Base-by-base conservation (phyloP, 495 filamentous ascomycete species). In the Astrothelium subdiscretum region DNA sequence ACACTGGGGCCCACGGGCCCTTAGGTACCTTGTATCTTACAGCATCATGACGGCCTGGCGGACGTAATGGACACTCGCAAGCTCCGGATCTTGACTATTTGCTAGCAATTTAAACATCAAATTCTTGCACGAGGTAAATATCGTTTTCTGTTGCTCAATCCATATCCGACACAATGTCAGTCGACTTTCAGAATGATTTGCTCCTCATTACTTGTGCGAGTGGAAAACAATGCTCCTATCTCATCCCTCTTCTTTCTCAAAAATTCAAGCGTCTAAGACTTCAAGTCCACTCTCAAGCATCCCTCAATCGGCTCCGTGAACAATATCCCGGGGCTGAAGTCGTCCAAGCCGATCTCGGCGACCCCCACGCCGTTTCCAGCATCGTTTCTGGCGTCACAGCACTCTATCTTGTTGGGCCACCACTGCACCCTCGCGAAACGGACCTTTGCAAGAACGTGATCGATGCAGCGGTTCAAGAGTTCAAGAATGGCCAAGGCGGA, bases 371-470 rank as follows among this genome's bases (percentile, higher is more conserved):
- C 27, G 67, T 62, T 52, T n/a, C 60, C 32, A 52, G 54, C 20
- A 61, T 74, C 2, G 38, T 72, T 6, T 57, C 63, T 60, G 63
- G 63, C 32, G 66, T 62, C 1, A 68, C 63, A 4, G 54, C 62
- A 3, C 68, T 67, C 26, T 67, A 62, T 51, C 71, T 68, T 58
- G 62, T 68, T 29, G 62, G 62, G 31, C 65, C 67, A 22, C 48
- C 54, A 3, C 68, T 74, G 40, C 67, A 74, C 43, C 63, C 66
- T 1, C 70, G 63, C 10, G 73, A 73, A 57, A 65, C 63, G 1
- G 62, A 70, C 29, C 65, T 72, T n/a, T 70, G 72, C 2, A 65
- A 68, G 38, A 71, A 70, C 62, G 67, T 73, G 63, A 69, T 74
- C 59, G 68, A 75, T 51, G 65, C 71, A 13, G 72, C 72, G 0